Evolutionary conservation across 495 filamentous ascomycete genomes (phyloP), one percentile per base, ranked within the genome.

Genomic region (Xylona heveae): DNA sequence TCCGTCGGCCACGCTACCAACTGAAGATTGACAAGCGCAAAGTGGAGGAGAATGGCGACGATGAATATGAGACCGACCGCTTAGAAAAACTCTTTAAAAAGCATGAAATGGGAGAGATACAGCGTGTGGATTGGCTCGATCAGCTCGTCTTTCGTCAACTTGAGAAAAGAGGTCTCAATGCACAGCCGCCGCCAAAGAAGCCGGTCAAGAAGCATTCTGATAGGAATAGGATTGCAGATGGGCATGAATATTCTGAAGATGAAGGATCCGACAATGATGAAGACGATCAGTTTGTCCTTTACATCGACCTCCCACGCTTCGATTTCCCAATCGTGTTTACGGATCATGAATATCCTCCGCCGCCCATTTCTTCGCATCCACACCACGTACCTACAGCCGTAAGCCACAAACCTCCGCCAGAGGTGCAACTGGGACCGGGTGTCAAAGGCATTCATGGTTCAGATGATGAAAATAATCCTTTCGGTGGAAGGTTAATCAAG

Each of bases 241-340:
- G 15, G 1, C 2, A 22, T 19, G 10, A 24, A 13, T 13, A 17
- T 15, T 18, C 31, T 23, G 19, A 31, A 15, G 21, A 25, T 4
- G 29, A 17, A 16, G 25, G 5, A 18, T 17, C 15, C 23, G 8
- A 32, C 25, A 26, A 44, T 30, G 42, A 38, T 27, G 39, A 68
- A 21, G 59, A 69, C 22, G 64, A 66, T 28, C 62, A 61, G 36
- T 90, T 81, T 43, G 62, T 62, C 24, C 62, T 99, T 16, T 78
- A 84, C 40, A 65, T 99, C 34, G 90, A 95, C 35, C 71, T 99
- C 33, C 88, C 83, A 5, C 71, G 81, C 8, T 99, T 92, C 42
- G 85, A 99, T 48, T 91, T 93, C 44, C 82, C 90, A 2, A 71
- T 99, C 23, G 81, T 94, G 21, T 99, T 88, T 59, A 74, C 78